These are phyloP conservation scores for Trichomonascus vanleenenianus DNA, from an alignment of 805 yeast species.

Conservation along the genomic window DNA sequence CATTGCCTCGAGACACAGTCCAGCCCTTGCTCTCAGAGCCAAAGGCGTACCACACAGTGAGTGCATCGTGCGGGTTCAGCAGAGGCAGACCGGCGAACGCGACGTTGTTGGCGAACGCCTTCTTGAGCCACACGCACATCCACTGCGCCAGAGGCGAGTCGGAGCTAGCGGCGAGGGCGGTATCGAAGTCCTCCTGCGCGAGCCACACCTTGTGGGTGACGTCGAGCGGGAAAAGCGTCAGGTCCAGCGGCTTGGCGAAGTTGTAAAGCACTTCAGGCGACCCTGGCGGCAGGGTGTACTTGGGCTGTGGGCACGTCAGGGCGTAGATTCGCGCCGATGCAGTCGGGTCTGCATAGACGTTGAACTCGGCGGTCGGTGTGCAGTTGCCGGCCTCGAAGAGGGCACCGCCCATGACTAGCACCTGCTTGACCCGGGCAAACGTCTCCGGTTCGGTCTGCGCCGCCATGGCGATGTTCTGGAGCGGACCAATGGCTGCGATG, in stretches of 20 bases:
- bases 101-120: conserved; percentile 20
- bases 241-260: conserved; percentile 20
- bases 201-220: conserved; percentile 29
- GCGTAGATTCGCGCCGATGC: conserved; percentile 34
- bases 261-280: conserved; percentile 12
- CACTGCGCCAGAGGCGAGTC: conserved; percentile 29
- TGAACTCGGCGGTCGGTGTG: conserved; percentile 36
- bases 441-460: conserved; percentile 31
- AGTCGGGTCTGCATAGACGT: conserved; percentile 33
- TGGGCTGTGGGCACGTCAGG: conserved; percentile 25
- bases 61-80: conserved; percentile 33
- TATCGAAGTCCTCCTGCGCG: conserved; percentile 15
- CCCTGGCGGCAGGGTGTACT: conserved; percentile 24
- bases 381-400: conserved; percentile 31
- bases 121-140: conserved; percentile 28
- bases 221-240: conserved; percentile 33
- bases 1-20: conserved; percentile 20
- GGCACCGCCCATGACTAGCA: conserved; percentile 36
- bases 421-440: conserved; percentile 29
- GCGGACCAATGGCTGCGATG: conserved; percentile 33
- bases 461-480: conserved; percentile 34
- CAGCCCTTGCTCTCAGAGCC: conserved; percentile 10
- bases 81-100: no score
- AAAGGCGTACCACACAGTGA: conserved; percentile 31
- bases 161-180: conserved; percentile 8